Percentiles rank a stretch among this genome's conserved stretches.
These are phyloP conservation scores for Coemansia sp. DNA, from an alignment of 192 early-diverging fungal species.

Conservation along the genomic window DNA sequence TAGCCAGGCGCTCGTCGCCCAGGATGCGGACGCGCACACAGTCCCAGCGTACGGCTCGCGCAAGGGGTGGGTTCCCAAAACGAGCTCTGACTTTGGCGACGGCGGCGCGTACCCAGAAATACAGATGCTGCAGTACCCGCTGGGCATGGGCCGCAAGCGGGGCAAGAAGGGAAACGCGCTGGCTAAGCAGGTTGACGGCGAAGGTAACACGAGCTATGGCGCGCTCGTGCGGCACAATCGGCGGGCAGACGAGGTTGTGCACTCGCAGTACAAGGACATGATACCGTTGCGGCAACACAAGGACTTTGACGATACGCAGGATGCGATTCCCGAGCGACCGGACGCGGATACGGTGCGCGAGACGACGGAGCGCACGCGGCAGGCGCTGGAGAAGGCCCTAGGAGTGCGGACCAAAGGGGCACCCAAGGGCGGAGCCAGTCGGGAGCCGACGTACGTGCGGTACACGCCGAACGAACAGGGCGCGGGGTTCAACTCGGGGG, in stretches of 20 bases:
- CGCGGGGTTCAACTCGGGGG: slow-evolving; percentile 67
- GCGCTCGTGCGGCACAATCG: slow-evolving; percentile 81
- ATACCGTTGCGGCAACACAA: slow-evolving; percentile 66
- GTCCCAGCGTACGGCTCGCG: slow-evolving; percentile 82
- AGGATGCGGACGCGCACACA: background rate
- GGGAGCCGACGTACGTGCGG: slow-evolving; percentile 80
- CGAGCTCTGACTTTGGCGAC: slow-evolving; percentile 86
- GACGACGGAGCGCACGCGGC: slow-evolving; percentile 84
- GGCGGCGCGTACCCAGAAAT: slow-evolving; percentile 98
- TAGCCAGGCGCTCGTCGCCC: background rate
- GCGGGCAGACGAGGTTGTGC: slow-evolving; percentile 67
- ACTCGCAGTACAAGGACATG: slow-evolving; percentile 81
- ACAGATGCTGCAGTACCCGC: slow-evolving; percentile 86
- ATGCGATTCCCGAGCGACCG: slow-evolving; percentile 73
- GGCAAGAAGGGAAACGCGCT: slow-evolving; percentile 55
- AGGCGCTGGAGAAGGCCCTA: slow-evolving; percentile 85
- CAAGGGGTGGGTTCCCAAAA: slow-evolving; percentile 74
- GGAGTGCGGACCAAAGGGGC: slow-evolving; percentile 72
- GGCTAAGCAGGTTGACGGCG: slow-evolving; percentile 83
- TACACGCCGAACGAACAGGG: slow-evolving; percentile 85
- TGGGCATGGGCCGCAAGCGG: slow-evolving; percentile 86
- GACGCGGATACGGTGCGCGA: slow-evolving; percentile 73
- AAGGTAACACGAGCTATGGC: slow-evolving; percentile 89
- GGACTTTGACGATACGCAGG: slow-evolving; percentile 62
- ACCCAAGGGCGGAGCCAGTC: slow-evolving; percentile 31